Percentiles rank a stretch among this genome's conserved stretches.
Conservation (phyloP, 768 basidiomycete genomes). For the Leccinum disarticulatum region DNA sequence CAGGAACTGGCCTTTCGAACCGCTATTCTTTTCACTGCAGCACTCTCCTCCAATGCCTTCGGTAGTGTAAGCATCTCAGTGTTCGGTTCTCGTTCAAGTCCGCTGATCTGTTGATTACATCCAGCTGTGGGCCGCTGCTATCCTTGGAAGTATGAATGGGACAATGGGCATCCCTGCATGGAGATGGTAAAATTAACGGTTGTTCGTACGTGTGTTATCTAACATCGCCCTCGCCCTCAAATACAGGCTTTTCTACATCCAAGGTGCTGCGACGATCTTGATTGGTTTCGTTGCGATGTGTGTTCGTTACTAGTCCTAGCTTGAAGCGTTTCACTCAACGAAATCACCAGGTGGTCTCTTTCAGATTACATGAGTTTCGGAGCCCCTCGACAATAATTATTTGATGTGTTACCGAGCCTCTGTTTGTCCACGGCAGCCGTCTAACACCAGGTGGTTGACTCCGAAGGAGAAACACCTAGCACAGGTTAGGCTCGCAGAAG, state of each 20-base stretch:
- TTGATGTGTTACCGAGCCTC: not conserved
- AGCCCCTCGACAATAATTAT: not conserved
- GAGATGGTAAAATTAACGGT: constrained; percentile 51
- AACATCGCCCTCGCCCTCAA: no score
- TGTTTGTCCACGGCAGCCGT: constrained; percentile 38
- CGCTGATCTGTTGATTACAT: not conserved
- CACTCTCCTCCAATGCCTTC: constrained; percentile 64
- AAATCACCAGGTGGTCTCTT: constrained; percentile 46
- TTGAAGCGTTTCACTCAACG: not conserved
- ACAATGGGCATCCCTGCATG: constrained; percentile 64
- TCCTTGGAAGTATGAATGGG: constrained; percentile 55
- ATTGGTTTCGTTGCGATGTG: constrained; percentile 57
- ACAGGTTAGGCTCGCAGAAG: constrained; percentile 60
- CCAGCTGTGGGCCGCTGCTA: constrained; percentile 49
- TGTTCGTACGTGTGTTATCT: no score
- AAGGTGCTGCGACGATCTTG: no score
- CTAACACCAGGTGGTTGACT: constrained; percentile 62
- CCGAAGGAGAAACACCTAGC: constrained; percentile 52
- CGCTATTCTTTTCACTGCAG: constrained; percentile 56
- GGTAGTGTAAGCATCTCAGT: constrained; percentile 47
- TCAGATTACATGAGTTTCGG: constrained; percentile 53
- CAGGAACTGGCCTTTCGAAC: constrained; percentile 66
- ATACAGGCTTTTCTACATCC: no score
- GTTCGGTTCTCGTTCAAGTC: not conserved
- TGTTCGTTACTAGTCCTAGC: not conserved